Evolutionary conservation across 1,139 yeast species (phyloP).

Genomic region (Nakaseomyces uthaithaninus): DNA sequence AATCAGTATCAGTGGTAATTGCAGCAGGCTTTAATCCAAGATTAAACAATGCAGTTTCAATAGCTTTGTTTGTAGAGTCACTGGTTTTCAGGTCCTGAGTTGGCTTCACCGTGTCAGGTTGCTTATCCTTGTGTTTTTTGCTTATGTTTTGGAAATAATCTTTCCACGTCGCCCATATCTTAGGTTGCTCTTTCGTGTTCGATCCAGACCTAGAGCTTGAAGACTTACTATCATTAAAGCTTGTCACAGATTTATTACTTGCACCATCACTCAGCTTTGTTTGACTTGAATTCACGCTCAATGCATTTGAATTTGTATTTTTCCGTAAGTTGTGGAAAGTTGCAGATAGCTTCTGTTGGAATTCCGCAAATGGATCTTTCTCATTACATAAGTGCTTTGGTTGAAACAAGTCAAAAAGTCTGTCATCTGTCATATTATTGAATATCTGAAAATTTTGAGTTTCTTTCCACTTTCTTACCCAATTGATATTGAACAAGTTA

Average conservation of each 20-base stretch:
- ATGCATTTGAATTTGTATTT: slow-evolving; percentile 1
- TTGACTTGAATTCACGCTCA: slow-evolving; percentile 11
- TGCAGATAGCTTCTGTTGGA: slow-evolving; percentile 28
- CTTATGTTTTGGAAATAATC: slow-evolving; percentile 13
- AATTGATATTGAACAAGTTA: slow-evolving; percentile 45
- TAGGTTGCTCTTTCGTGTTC: slow-evolving; percentile 6
- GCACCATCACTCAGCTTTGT: background rate
- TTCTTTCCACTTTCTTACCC: slow-evolving; percentile 55
- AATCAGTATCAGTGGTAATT: background rate
- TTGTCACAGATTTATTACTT: slow-evolving; percentile 1
- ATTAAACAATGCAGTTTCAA: slow-evolving; percentile 4
- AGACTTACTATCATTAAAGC: slow-evolving; percentile 1
- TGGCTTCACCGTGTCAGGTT: slow-evolving; percentile 1
- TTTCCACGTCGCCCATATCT: slow-evolving; percentile 14
- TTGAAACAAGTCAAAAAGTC: slow-evolving; percentile 76
- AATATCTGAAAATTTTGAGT: slow-evolving; percentile 68
- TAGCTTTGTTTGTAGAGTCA: slow-evolving; percentile 6
- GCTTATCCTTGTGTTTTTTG: slow-evolving; percentile 8
- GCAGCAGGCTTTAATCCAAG: slow-evolving; percentile 6
- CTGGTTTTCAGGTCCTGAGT: slow-evolving; percentile 8
- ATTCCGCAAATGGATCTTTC: slow-evolving; percentile 28
- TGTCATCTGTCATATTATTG: slow-evolving; percentile 71
- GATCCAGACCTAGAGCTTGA: background rate
- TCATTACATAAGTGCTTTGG: slow-evolving; percentile 54
- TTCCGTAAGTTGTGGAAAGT: slow-evolving; percentile 29